Base-by-base conservation (phyloP, 495 filamentous ascomycete genomes). In the Talaromyces borbonicus region DNA sequence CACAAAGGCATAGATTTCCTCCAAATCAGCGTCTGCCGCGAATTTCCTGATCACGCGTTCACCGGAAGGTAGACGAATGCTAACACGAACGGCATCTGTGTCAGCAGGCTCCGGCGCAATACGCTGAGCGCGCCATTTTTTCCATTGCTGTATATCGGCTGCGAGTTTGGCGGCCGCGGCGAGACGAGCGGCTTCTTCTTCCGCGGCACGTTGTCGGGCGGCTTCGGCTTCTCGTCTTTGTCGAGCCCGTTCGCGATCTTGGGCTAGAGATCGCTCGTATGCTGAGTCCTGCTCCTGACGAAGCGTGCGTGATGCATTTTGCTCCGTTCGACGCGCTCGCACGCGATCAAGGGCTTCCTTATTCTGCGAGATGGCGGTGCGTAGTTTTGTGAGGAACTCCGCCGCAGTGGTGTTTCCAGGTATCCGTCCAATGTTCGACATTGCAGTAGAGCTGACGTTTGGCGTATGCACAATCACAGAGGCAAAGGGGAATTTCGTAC, bases 1-100 rank as follows among this genome's bases (percentile, higher is more conserved):
- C 2, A 97, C 89, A 63, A 93, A 95, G 1, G 90, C 93, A 63
- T 98, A 97, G 0, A 98, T 63, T 54, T 95, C 89, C 57, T 98
- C 92, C 22, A 97, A 65, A 1, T 69, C 67, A 1, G 81, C 76
- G 2, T 77, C 67, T 2, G 71, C 65, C 1, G 66, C 53, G 53
- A 98, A 97, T 39, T 69, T 74, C 24, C 90, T 77, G 47, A 90
- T 77, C 2, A 95, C 73, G 1, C 90, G 69, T 39, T 87, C 77
- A 1, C 80, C 83, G 24, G 70, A 71, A 2, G 79, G 78, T 63
- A 95, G 74, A 48, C 89, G 82, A 20, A 98, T 69, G 32, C 83
- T 89, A 31, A 97, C 74, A 6, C 89, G 73, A n/a, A 90, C 83
- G 1, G 77, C 71, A 49, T 86, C 80, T 51, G 85, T 85, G 8